Percentiles rank a stretch among this genome's conserved stretches.
Evolutionary conservation across 73 alveolate genomes (phyloP).

Genomic region (Symbiodinium pilosum): DNA sequence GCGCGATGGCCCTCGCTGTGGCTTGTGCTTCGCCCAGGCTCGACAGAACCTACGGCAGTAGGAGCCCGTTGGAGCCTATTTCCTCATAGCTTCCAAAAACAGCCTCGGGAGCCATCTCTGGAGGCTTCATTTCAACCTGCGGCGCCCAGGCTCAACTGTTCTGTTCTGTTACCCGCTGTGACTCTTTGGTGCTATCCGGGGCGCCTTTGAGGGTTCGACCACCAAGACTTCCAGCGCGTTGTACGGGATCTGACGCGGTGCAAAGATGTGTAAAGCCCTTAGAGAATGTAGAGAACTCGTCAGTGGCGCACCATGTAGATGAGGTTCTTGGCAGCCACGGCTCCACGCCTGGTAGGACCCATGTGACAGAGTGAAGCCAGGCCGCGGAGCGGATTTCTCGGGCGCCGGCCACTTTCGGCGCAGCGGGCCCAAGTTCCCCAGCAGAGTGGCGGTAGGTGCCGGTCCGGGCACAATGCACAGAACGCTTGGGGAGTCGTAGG

Average conservation of each 20-base stretch:
- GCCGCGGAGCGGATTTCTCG: background rate
- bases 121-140: too few relatives aligned
- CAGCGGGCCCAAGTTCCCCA: constrained; percentile 43
- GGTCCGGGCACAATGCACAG: constrained; percentile 27
- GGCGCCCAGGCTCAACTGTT: too few relatives aligned
- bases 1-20: constrained; percentile 27
- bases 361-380: background rate
- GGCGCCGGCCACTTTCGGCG: constrained; percentile 48
- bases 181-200: too few relatives aligned
- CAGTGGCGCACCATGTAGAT: constrained; percentile 58
- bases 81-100: too few relatives aligned
- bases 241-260: too few relatives aligned
- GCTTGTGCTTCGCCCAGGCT: constrained; percentile 36
- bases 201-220: too few relatives aligned
- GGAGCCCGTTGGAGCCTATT: too few relatives aligned
- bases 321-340: constrained; percentile 19
- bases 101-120: too few relatives aligned
- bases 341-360: constrained; percentile 30
- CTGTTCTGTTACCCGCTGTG: too few relatives aligned
- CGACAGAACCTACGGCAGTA: constrained; percentile 19
- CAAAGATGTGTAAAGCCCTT: too few relatives aligned
- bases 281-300: too few relatives aligned
- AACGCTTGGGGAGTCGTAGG: constrained; percentile 50
- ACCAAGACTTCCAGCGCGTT: too few relatives aligned
- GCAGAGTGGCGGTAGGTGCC: background rate